phyloP scores from a whole-genome alignment of 1,139 yeast genomes.

The Yarrowia galli region DNA sequence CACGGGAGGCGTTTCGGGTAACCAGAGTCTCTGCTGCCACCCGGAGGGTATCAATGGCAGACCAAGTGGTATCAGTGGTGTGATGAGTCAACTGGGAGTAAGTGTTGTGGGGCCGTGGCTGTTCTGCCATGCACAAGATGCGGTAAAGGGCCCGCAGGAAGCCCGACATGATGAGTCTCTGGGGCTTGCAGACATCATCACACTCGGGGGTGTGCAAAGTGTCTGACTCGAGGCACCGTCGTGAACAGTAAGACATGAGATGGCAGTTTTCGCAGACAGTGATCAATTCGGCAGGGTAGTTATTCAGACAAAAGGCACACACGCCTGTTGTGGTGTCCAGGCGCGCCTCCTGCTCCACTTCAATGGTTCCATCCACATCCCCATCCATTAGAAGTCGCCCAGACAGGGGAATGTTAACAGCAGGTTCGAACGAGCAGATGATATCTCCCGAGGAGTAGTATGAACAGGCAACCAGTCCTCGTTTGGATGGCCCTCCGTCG shows the following conservation, averaged over 20 bases:
- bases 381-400: background rate
- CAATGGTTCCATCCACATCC: conserved; percentile 5
- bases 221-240: background rate
- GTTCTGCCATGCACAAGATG: conserved; percentile 8
- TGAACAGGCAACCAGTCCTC: conserved; percentile 7
- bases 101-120: background rate
- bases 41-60: background rate
- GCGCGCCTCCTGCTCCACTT: conserved; percentile 16
- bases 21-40: conserved; percentile 4
- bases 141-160: conserved; percentile 20
- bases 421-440: conserved; percentile 14
- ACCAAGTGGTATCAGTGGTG: conserved; percentile 4
- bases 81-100: conserved; percentile 23
- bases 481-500: background rate
- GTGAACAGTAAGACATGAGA: conserved; percentile 26
- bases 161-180: conserved; percentile 21
- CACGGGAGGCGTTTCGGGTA: background rate
- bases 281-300: background rate
- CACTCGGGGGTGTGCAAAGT: background rate
- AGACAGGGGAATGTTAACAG: conserved; percentile 3
- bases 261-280: background rate
- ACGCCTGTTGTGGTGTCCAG: conserved; percentile 8
- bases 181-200: background rate
- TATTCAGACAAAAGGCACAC: conserved; percentile 6
- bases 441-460: conserved; percentile 24